Evolutionary conservation across 2,329 filamentous ascomycete species (phyloP), one percentile per base, ranked within the genome.

Genomic region (Ophiostoma angusticollis): DNA sequence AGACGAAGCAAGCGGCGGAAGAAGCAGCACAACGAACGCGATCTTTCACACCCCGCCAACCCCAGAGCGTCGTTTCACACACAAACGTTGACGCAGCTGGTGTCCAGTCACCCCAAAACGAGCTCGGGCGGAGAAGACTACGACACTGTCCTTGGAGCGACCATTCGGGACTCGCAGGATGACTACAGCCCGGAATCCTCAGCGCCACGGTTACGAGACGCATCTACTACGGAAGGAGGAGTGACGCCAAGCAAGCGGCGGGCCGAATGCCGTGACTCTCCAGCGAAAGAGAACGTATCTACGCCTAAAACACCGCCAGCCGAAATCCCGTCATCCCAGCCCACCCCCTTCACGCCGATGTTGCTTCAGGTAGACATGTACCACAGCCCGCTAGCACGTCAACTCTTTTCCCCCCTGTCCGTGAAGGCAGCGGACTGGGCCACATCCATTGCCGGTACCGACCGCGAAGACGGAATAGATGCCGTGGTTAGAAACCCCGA

Each of bases 241-340:
- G n/a, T n/a, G n/a, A n/a, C n/a, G n/a, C n/a, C n/a, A n/a, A n/a
- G n/a, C n/a, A n/a, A n/a, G n/a, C n/a, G n/a, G n/a, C n/a, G 4
- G 13, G 12, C 23, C 6, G 21, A 21, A 9, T 16, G 18, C 4
- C 18, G 9, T 2, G 18, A 21, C n/a, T n/a, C n/a, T n/a, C n/a
- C n/a, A n/a, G n/a, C 30, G 18, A 27, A 14, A 9, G 17, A 14
- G 17, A 17, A 25, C 6, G 3, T n/a, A 3, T 19, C 29, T 3
- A 41, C 42, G 4, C 39, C 42, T 5, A 35, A 6, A 5, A 18
- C 31, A 16, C 8, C 0, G 51, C 51, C 47, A 28, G 50, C 48
- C 25, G 63, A 67, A 44, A 61, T 68, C 6, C 64, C 64, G 2
- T 65, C 64, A 1, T 68, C 67, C 0, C 58, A 61, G 44, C 58